Percentiles rank a stretch among this genome's conserved stretches.
Evolutionary conservation across 305 asterid genomes (phyloP).

Genomic region (Ajuga reptans): DNA sequence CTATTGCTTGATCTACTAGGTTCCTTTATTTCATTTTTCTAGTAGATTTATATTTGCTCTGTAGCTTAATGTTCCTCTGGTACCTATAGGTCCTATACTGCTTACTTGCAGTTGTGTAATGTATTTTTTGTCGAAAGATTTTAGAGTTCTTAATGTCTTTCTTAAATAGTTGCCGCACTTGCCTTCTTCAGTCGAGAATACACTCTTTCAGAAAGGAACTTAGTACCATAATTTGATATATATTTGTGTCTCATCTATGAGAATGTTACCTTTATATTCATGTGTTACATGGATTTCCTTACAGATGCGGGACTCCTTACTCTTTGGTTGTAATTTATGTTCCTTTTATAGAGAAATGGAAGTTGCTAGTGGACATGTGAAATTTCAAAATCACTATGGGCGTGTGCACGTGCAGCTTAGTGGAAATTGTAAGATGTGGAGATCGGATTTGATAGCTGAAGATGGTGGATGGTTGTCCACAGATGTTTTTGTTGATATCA

Average conservation of each 20-base stretch:
- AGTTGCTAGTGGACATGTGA: conserved; percentile 63
- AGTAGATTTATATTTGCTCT: conserved; percentile 1
- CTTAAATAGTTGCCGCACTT: background rate
- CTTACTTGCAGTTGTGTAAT: conserved; percentile 13
- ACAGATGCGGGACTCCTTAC: conserved; percentile 32
- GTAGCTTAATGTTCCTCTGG: background rate
- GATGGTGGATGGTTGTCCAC: conserved; percentile 99
- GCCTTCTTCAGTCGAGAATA: conserved; percentile 1
- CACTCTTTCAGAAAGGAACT: conserved; percentile 6
- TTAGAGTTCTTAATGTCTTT: background rate
- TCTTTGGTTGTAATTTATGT: conserved; percentile 30
- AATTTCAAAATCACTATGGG: conserved; percentile 75
- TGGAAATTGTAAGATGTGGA: conserved; percentile 94
- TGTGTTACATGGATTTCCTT: conserved; percentile 20
- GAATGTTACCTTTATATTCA: conserved; percentile 24
- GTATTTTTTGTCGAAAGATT: background rate
- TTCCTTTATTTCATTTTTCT: background rate
- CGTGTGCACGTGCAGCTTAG: conserved; percentile 82
- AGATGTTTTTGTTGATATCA: conserved; percentile 83
- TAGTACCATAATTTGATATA: conserved; percentile 1
- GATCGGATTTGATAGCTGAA: conserved; percentile 64
- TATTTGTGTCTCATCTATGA: background rate
- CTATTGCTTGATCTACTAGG: background rate
- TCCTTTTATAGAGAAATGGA: conserved; percentile 82
- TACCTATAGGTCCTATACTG: background rate